Base-by-base conservation (phyloP, 75 land plant genomes). In the Sequoiadendron giganteum region DNA sequence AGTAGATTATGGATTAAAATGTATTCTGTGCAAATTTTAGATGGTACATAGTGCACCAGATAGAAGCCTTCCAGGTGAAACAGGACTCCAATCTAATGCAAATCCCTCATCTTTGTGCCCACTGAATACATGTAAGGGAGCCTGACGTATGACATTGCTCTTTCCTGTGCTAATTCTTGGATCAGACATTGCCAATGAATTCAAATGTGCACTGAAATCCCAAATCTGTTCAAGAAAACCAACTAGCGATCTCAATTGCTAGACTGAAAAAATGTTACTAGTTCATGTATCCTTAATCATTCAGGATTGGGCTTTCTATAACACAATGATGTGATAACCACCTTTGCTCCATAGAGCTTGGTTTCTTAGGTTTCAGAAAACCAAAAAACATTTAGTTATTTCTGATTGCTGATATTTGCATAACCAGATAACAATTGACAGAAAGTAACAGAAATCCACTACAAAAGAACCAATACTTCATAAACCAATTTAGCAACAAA, bases 101-200 rank as follows among this genome's bases (percentile, higher is more conserved):
- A 92, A 97, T 58, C 99, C 99, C 89, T 98, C 99, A 93, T 95
- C 96, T 83, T 95, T 95, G 87, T 98, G 99, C 38, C 96, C 99
- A 75, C 88, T 87, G 87, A 94, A 98, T 11, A 93, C 92, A 36
- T 93, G 87, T 75, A 98, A 80, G 38, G 99, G 99, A 58, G 96
- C 91, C 78, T 93, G 95, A 85, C 91, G 92, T 49, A 77, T 58
- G 75, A 87, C 86, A 47, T 86, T 78, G 14, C 90, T 85, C 49
- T 61, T 48, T 85, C 90, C 94, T 19, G 87, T 91, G 88, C 79
- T 89, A 58, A 40, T 87, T 21, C 89, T 86, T 54, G 95, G 70
- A 81, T 91, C 95, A 21, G 93, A 91, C 84, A 91, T 92, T 25
- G 94, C 95, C 88, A 98, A 87, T 68, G 92, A 86, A 87, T 92